Conservation (phyloP, 345 rosid species). For the Boechera stricta region DNA sequence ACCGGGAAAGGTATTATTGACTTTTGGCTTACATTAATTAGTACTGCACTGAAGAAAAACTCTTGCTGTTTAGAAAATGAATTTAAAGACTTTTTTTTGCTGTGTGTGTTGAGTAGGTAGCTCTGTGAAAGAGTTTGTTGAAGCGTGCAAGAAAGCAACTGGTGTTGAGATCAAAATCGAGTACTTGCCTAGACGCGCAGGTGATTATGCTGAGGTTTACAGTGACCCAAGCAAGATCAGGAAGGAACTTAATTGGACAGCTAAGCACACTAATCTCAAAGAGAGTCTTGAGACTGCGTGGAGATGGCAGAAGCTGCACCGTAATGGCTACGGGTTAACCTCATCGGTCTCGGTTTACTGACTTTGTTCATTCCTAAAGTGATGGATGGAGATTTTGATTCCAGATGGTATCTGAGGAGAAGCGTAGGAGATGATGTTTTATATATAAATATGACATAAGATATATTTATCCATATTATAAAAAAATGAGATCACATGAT, state of each 20-base stretch:
- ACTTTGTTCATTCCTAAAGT: constrained; percentile 37
- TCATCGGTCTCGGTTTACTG: constrained; percentile 39
- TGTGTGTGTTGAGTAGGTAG: constrained; percentile 51
- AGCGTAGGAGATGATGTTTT: constrained; percentile 30
- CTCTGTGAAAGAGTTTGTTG: constrained; percentile 69
- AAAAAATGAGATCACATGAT: constrained; percentile 23
- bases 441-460: constrained; percentile 27
- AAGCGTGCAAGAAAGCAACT: constrained; percentile 70
- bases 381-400: constrained; percentile 43
- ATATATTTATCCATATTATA: constrained; percentile 23
- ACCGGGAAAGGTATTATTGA: constrained; percentile 56
- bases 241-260: constrained; percentile 67
- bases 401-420: constrained; percentile 26
- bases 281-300: constrained; percentile 63
- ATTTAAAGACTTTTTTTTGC: not conserved
- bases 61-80: not conserved
- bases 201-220: constrained; percentile 68
- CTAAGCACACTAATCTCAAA: constrained; percentile 56
- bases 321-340: constrained; percentile 54
- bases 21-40: not conserved
- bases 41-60: not conserved
- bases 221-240: constrained; percentile 62
- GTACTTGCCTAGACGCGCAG: constrained; percentile 60
- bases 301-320: constrained; percentile 71
- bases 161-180: constrained; percentile 60